Percentiles rank a stretch among this genome's conserved stretches.
Evolutionary conservation across 805 yeast genomes (phyloP).

Genomic region (Wickerhamiella cacticola): DNA sequence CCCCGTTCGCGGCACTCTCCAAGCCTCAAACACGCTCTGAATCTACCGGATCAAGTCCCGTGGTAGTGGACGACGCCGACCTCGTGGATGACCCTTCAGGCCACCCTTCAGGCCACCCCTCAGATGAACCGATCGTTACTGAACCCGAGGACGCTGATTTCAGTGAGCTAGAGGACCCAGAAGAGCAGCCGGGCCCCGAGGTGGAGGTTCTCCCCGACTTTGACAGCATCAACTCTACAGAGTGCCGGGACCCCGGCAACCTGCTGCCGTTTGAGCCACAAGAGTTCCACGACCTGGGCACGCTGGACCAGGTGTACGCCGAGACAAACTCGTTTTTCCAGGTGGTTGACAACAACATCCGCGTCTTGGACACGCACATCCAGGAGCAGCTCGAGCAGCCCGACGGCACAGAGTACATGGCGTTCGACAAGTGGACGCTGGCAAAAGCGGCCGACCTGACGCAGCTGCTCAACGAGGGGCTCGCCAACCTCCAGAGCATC

Average conservation of each 20-base stretch:
- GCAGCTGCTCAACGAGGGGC: background rate
- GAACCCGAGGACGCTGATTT: background rate
- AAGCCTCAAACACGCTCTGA: background rate
- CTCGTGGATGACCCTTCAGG: too few species aligned
- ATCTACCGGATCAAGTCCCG: background rate
- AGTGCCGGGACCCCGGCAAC: background rate
- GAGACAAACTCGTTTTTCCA: constrained; percentile 19
- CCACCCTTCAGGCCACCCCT: too few species aligned
- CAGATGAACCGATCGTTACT: background rate
- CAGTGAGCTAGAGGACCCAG: background rate
- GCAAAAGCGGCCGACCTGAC: background rate
- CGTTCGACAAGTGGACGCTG: constrained; percentile 11
- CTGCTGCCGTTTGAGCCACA: constrained; percentile 7
- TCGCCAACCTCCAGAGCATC: background rate
- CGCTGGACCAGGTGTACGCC: constrained; percentile 17
- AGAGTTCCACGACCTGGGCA: constrained; percentile 7
- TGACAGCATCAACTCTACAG: constrained; percentile 4
- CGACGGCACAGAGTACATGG: background rate
- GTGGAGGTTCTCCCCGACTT: background rate
- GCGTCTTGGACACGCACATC: background rate
- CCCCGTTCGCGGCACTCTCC: background rate
- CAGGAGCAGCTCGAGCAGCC: background rate
- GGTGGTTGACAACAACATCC: constrained; percentile 19
- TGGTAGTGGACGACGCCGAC: too few species aligned
- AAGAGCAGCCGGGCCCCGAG: background rate